These are phyloP conservation scores for Sporothrix inflata DNA, from an alignment of 2,329 filamentous ascomycete species.

Conservation along the genomic window DNA sequence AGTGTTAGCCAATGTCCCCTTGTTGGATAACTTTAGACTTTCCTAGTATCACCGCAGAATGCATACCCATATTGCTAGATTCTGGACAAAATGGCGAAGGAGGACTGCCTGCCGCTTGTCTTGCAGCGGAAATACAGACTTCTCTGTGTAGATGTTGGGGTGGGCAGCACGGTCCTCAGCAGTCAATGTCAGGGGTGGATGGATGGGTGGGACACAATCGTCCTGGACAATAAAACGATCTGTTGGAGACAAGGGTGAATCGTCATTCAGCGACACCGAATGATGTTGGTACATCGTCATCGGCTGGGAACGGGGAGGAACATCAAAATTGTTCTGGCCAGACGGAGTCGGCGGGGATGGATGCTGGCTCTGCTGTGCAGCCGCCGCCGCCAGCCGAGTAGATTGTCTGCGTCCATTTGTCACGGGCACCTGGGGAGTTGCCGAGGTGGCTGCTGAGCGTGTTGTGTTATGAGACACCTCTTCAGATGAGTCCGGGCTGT, in stretches of 20 bases:
- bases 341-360: neutral
- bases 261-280: neutral
- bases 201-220: slow-evolving; percentile 23
- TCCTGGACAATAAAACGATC: slow-evolving; percentile 40
- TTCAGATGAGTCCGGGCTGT: neutral
- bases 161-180: slow-evolving; percentile 1
- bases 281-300: neutral
- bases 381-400: neutral
- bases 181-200: slow-evolving; percentile 2
- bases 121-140: slow-evolving; percentile 39
- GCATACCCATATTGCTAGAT: slow-evolving; percentile 45
- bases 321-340: neutral
- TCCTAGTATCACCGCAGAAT: slow-evolving; percentile 23
- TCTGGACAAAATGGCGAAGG: slow-evolving; percentile 42
- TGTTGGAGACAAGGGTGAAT: slow-evolving; percentile 35
- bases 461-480: neutral
- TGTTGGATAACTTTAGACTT: no score
- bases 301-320: neutral
- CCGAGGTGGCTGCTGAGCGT: neutral
- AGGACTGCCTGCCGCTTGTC: slow-evolving; percentile 39
- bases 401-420: neutral
- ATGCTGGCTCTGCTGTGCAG: neutral
- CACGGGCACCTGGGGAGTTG: neutral
- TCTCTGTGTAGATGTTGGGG: slow-evolving; percentile 35
- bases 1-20: neutral